Evolutionary conservation across 2,329 filamentous ascomycete genomes (phyloP).

Genomic region (Xenoacremonium recifei): DNA sequence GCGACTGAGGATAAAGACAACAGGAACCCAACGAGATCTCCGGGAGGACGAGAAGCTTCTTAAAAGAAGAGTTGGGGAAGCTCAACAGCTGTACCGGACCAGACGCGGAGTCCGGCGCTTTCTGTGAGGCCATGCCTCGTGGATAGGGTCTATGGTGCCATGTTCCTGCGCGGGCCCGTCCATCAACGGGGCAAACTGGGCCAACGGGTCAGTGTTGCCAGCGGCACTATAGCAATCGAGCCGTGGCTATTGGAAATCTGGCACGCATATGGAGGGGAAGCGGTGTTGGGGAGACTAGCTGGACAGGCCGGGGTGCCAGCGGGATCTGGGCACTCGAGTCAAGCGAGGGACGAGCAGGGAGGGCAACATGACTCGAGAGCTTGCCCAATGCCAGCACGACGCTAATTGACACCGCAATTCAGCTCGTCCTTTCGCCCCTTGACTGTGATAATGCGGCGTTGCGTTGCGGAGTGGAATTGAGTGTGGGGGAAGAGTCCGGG

Average conservation of each 20-base stretch:
- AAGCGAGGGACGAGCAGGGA: neutral
- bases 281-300: neutral
- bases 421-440: neutral
- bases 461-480: neutral
- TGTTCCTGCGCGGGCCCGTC: neutral
- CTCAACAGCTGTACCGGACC: too few species aligned
- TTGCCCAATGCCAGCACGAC: too few species aligned
- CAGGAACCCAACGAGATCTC: neutral
- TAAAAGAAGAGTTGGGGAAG: neutral
- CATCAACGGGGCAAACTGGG: neutral
- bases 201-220: neutral
- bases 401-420: too few species aligned
- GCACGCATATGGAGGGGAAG: neutral
- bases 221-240: neutral
- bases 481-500: neutral
- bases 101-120: too few species aligned
- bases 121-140: too few species aligned
- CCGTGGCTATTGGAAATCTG: neutral
- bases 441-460: neutral
- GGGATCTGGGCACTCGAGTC: neutral
- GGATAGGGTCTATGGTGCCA: neutral
- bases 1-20: neutral
- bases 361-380: neutral
- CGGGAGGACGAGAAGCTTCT: neutral
- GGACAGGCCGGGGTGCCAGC: too few species aligned